Conservation (phyloP, 371 early-diverging fungal genomes). For the Lichtheimia ornata region DNA sequence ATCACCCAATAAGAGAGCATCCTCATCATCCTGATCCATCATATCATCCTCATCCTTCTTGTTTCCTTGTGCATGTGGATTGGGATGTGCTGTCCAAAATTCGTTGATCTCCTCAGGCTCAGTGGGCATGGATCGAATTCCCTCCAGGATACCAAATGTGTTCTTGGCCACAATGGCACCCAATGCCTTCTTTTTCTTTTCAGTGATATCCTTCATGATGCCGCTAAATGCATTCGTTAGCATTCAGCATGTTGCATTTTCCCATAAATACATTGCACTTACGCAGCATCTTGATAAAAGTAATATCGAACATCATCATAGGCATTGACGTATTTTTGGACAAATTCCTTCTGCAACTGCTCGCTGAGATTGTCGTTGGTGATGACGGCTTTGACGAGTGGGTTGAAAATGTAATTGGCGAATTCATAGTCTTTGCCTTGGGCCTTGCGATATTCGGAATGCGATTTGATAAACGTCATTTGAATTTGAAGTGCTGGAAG, state of each 20-base stretch:
- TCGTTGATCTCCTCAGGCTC: slow-evolving; percentile 61
- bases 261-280: slow-evolving; percentile 3
- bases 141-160: slow-evolving; percentile 56
- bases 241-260: too few species aligned
- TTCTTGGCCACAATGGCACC: slow-evolving; percentile 42
- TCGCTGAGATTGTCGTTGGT: slow-evolving; percentile 56
- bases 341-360: slow-evolving; percentile 58
- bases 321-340: slow-evolving; percentile 71
- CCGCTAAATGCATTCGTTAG: not conserved
- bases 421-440: slow-evolving; percentile 45
- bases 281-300: slow-evolving; percentile 70
- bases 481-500: slow-evolving; percentile 70
- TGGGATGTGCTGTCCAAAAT: slow-evolving; percentile 61
- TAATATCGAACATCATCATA: slow-evolving; percentile 86
- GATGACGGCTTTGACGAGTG: slow-evolving; percentile 58
- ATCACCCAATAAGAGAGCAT: slow-evolving; percentile 24
- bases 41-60: slow-evolving; percentile 23
- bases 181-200: not conserved
- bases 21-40: slow-evolving; percentile 12
- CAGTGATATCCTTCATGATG: not conserved
- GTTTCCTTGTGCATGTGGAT: slow-evolving; percentile 28
- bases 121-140: slow-evolving; percentile 61
- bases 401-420: slow-evolving; percentile 53
- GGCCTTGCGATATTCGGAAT: slow-evolving; percentile 43
- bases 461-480: slow-evolving; percentile 64